Percentiles rank a stretch among this genome's conserved stretches.
Evolutionary conservation across 495 filamentous ascomycete species (phyloP).

Genomic region (Friedmanniomyces endolithicus): DNA sequence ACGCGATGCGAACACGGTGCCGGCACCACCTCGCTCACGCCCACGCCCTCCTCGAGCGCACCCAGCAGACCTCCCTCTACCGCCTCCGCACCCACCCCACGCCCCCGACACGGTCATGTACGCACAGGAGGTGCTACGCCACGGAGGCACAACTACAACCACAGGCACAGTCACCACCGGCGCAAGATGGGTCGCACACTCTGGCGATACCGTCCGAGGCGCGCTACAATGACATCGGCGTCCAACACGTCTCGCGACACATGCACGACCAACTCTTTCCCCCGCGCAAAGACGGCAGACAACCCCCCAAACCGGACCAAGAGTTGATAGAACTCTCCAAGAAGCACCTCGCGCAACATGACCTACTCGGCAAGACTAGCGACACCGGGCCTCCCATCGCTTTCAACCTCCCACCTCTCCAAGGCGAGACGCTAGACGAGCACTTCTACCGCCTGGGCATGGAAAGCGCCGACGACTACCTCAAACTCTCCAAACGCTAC

Average conservation of each 20-base stretch:
- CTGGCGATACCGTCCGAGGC: conserved; percentile 38
- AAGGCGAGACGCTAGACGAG: conserved; percentile 75
- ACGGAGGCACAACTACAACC: background rate
- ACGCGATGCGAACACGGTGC: conserved; percentile 17
- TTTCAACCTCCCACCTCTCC: conserved; percentile 72
- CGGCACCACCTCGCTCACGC: conserved; percentile 13
- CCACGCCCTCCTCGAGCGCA: conserved; percentile 9
- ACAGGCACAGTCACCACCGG: background rate
- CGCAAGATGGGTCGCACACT: background rate
- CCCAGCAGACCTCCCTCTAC: conserved; percentile 19
- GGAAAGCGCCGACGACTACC: conserved; percentile 80
- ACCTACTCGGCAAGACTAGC: conserved; percentile 79
- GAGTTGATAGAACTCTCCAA: conserved; percentile 66
- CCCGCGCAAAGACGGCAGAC: conserved; percentile 29
- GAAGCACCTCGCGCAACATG: conserved; percentile 74
- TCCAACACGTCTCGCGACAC: conserved; percentile 78
- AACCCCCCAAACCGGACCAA: conserved; percentile 41
- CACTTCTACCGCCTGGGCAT: conserved; percentile 87
- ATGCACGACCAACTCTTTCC: conserved; percentile 76
- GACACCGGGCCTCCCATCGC: conserved; percentile 61
- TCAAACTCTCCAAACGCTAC: conserved; percentile 62
- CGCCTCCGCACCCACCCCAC: background rate
- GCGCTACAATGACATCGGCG: conserved; percentile 81
- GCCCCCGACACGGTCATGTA: conserved; percentile 10
- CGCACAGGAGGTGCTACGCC: conserved; percentile 9